Evolutionary conservation across 2,329 filamentous ascomycete species (phyloP).

Genomic region (Phoma sp.): DNA sequence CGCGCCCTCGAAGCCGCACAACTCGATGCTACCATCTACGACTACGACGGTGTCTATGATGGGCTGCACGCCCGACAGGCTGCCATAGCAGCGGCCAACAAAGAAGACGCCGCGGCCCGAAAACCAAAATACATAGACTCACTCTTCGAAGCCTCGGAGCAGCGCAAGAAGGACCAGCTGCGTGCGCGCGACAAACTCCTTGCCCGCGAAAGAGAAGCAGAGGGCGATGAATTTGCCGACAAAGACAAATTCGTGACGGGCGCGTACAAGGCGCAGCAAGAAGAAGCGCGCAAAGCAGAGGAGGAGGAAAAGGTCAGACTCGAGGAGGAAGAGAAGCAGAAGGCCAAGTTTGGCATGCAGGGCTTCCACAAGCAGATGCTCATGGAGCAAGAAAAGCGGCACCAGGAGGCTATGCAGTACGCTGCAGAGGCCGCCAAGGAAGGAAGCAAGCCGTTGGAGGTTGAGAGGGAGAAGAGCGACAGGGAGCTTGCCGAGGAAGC

Average conservation of each 20-base stretch:
- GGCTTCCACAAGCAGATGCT: slow-evolving; percentile 79
- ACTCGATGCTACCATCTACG: slow-evolving; percentile 77
- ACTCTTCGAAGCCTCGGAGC: slow-evolving; percentile 73
- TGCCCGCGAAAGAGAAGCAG: slow-evolving; percentile 76
- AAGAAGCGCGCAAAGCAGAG: slow-evolving; percentile 72
- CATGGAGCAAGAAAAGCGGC: slow-evolving; percentile 71
- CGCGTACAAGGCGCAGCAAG: slow-evolving; percentile 81
- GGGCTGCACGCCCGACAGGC: slow-evolving; percentile 67
- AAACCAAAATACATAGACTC: slow-evolving; percentile 81
- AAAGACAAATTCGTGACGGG: slow-evolving; percentile 88
- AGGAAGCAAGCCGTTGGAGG: neutral
- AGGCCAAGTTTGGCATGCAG: slow-evolving; percentile 73
- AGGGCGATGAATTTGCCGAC: slow-evolving; percentile 80
- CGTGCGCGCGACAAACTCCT: slow-evolving; percentile 83
- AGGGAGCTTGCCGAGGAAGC: slow-evolving; percentile 72
- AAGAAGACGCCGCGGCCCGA: slow-evolving; percentile 62
- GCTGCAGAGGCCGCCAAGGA: slow-evolving; percentile 53
- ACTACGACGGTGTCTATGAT: slow-evolving; percentile 85
- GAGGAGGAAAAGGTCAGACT: slow-evolving; percentile 73
- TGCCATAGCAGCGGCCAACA: slow-evolving; percentile 62
- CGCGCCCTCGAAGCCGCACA: slow-evolving; percentile 69
- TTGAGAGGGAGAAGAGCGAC: slow-evolving; percentile 60
- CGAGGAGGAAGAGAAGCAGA: slow-evolving; percentile 69
- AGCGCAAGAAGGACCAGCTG: slow-evolving; percentile 77
- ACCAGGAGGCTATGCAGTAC: slow-evolving; percentile 73